A percentile compares a stretch with the other conserved stretches of the same genome.
phyloP scores from a whole-genome alignment of 225 moss, liverwort and hornwort species.

The Anthoceros angustus region DNA sequence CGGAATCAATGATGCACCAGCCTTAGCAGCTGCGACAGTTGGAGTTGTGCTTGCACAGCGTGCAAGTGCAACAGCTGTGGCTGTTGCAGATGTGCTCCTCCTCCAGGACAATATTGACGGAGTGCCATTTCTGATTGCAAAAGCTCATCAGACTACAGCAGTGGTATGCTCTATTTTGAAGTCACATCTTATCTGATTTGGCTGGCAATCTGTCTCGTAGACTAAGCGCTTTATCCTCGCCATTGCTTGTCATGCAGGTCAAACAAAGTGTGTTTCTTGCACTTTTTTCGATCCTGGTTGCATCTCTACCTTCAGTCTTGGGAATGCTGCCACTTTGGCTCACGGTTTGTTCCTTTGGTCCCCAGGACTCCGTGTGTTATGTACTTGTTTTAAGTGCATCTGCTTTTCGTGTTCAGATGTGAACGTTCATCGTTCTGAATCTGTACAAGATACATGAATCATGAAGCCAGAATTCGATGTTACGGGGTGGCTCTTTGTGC shows the following conservation, averaged over 20 bases:
- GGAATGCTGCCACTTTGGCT: slow-evolving; percentile 95
- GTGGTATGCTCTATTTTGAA: slow-evolving; percentile 32
- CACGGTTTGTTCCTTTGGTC: slow-evolving; percentile 29
- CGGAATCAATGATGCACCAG: slow-evolving; percentile 95
- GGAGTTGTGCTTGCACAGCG: slow-evolving; percentile 90
- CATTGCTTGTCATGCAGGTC: slow-evolving; percentile 32
- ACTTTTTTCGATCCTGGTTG: slow-evolving; percentile 63
- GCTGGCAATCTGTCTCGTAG: background rate
- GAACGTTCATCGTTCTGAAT: no score
- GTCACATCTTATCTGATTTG: background rate
- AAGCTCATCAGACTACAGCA: slow-evolving; percentile 85
- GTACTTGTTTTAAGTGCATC: background rate
- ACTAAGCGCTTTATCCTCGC: background rate
- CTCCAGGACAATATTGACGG: slow-evolving; percentile 85
- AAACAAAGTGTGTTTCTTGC: slow-evolving; percentile 97
- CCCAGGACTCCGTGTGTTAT: background rate
- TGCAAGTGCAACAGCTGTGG: slow-evolving; percentile 95
- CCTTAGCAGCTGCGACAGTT: slow-evolving; percentile 91
- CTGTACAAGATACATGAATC: no score
- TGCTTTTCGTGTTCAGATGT: background rate
- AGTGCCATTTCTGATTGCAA: slow-evolving; percentile 78
- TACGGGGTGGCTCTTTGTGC: no score
- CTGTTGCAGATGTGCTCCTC: slow-evolving; percentile 91
- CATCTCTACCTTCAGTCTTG: slow-evolving; percentile 74
- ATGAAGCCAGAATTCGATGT: no score